Percentiles rank a stretch among this genome's conserved stretches.
Evolutionary conservation across 75 land plant species (phyloP).

Genomic region (Selaginella tamariscina): DNA sequence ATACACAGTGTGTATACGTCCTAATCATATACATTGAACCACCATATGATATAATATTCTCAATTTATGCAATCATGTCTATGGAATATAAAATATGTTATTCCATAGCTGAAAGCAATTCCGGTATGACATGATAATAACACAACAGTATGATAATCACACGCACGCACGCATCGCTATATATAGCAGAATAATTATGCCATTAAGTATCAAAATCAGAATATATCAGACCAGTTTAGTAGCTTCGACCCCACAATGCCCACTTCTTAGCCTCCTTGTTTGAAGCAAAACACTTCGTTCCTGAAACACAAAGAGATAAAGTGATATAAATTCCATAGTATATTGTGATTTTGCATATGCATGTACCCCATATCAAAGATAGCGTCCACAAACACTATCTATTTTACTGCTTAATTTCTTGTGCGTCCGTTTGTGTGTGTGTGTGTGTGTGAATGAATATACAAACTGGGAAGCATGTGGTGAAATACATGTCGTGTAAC

Average conservation of each 20-base stretch:
- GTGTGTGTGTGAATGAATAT: neutral
- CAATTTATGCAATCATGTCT: no score
- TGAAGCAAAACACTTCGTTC: conserved; percentile 82
- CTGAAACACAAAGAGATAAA: conserved; percentile 31
- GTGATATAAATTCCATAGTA: neutral
- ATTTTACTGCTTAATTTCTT: neutral
- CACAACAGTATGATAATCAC: no score
- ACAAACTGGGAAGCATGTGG: neutral
- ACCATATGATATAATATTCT: no score
- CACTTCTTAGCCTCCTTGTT: conserved; percentile 94
- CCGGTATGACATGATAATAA: no score
- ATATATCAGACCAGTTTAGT: conserved; percentile 23
- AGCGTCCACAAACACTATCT: no score
- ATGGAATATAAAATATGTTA: no score
- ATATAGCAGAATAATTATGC: no score
- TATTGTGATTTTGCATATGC: neutral
- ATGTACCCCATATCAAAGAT: neutral
- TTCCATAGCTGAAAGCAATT: no score
- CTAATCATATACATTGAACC: no score
- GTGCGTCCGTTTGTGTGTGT: neutral
- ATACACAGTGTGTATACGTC: no score
- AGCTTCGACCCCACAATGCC: conserved; percentile 97
- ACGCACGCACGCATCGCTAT: no score
- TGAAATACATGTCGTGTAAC: neutral
- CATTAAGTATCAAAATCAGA: no score